phyloP scores from a whole-genome alignment of 805 yeast species.

The Candida glaebosa region DNA sequence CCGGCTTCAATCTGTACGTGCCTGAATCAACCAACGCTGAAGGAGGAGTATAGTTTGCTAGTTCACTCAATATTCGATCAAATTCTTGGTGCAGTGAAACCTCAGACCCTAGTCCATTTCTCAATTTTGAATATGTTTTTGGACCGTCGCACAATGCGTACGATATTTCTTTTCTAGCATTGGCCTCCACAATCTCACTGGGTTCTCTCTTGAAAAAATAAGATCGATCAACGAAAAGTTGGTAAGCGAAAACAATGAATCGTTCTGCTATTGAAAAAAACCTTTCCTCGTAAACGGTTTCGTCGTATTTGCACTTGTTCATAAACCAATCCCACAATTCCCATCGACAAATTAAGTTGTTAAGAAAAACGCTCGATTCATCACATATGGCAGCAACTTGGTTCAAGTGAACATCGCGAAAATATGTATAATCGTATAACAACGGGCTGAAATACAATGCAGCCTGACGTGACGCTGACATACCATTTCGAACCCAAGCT shows the following conservation, averaged over 20 bases:
- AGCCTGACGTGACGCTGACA: slow-evolving; percentile 49
- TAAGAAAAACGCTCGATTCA: slow-evolving; percentile 32
- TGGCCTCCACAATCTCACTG: slow-evolving; percentile 22
- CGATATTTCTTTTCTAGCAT: slow-evolving; percentile 41
- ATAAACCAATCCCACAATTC: slow-evolving; percentile 50
- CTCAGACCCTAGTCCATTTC: slow-evolving; percentile 21
- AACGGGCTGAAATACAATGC: slow-evolving; percentile 42
- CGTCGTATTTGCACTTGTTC: slow-evolving; percentile 27
- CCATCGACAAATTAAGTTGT: slow-evolving; percentile 51
- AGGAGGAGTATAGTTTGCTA: slow-evolving; percentile 65
- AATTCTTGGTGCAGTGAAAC: slow-evolving; percentile 36
- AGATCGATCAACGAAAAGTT: slow-evolving; percentile 37
- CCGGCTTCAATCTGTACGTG: slow-evolving; percentile 61
- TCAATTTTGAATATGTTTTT: slow-evolving; percentile 49
- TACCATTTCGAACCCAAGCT: slow-evolving; percentile 75
- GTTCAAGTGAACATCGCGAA: slow-evolving; percentile 44
- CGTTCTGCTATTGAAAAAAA: slow-evolving; percentile 42
- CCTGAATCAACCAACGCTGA: slow-evolving; percentile 57
- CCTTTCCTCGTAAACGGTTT: slow-evolving; percentile 48
- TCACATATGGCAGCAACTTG: slow-evolving; percentile 42
- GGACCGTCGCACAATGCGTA: slow-evolving; percentile 53
- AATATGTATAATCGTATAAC: slow-evolving; percentile 38
- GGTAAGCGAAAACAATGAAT: slow-evolving; percentile 42
- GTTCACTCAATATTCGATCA: slow-evolving; percentile 53
- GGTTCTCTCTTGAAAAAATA: slow-evolving; percentile 20